Evolutionary conservation across 345 rosid species (phyloP), one percentile per base, ranked within the genome.

Genomic region (Acer yangbiense): DNA sequence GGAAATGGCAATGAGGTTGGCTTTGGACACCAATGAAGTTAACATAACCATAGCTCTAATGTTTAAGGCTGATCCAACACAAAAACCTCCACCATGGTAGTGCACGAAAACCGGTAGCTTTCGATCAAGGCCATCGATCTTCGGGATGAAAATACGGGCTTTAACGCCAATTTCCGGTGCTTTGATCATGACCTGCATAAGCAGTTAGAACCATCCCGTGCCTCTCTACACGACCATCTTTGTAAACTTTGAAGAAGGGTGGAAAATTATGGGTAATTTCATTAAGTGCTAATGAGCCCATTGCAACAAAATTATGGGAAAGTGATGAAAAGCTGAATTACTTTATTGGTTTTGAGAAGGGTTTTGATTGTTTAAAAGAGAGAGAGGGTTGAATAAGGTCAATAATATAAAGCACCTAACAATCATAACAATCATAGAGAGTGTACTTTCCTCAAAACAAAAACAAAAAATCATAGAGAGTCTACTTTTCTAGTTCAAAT

Each of bases 21-120:
- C 81, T 63, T 58, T 61, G 8, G 80, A 76, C 9, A 69, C 83
- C 1, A 82, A 3, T 10, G 80, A 16, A 67, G 74, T 25, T 54
- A 57, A 61, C 68, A 63, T 71, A 50, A 58, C 50, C 52, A 82
- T 79, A 50, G 65, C 70, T 16, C 13, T 3, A 1, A 55, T 27
- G 72, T 75, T 72, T 68, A 74, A 67, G 65, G 87, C 73, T 57
- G 87, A 85, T 65, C 68, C 69, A 69, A 66, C 18, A 71, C 73
- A 77, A 69, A 85, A 85, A 12, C 78, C 84, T 7, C 81, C 84
- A 4, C 87, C 89, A 20, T 82, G 87, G 75, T 74, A 63, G 78
- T 80, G 82, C 61, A 86, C 68, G 4, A 86, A 58, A 14, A 86
- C 68, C 21, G 87, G 84, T 3, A 84, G 79, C 77, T 76, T 83